Evolutionary conservation across 352 stramenopile species (phyloP), one percentile per base, ranked within the genome.

Genomic region (Phytopythium vexans): DNA sequence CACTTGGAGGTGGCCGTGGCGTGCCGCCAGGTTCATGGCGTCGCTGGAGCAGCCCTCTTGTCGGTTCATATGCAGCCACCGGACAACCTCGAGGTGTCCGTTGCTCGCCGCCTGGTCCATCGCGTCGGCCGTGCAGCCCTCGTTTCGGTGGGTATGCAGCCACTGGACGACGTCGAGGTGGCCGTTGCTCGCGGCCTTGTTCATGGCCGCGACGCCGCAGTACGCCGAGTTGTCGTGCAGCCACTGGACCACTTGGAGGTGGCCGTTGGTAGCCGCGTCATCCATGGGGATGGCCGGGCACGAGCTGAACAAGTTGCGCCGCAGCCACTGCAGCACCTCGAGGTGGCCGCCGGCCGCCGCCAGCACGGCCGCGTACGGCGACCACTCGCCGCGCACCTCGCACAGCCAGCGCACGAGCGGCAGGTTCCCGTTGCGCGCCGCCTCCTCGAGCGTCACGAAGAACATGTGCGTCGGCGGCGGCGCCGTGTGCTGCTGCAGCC

Each of bases 91-190:
- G 9, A 75, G 64, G 38, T 70, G 65, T 12, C 61, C 65, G 5
- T 52, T 53, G 7, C 32, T 50, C 15, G 61, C 61, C 6, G 65
- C 65, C 43, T 53, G 40, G 52, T 77, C 61, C 57, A 77, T 77
- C 3, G 68, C 68, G 16, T 50, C 58, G 7, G 47, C 42, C n/a
- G 68, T 74, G 14, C 68, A 77, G 2, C 68, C 68, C 21, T 77
- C 68, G 7, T 1, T 44, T 37, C 64, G 52, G 41, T 73, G 60
- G 3, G 14, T 35, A 33, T 68, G 62, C 14, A 77, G 46, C 68
- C 68, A 77, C 43, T 50, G 50, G 12, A 88, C 64, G 0, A 86
- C 64, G 0, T 78, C 35, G n/a, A 88, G 50, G 46, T 85, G 71
- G 8, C 77, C 79, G 38, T 71, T 72, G 0, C 54, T 57, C 1